A percentile compares a stretch with the other conserved stretches of the same genome.
These are phyloP conservation scores for Wickerhamomyces sydowiorum DNA, from an alignment of 805 yeast genomes.

Conservation along the genomic window DNA sequence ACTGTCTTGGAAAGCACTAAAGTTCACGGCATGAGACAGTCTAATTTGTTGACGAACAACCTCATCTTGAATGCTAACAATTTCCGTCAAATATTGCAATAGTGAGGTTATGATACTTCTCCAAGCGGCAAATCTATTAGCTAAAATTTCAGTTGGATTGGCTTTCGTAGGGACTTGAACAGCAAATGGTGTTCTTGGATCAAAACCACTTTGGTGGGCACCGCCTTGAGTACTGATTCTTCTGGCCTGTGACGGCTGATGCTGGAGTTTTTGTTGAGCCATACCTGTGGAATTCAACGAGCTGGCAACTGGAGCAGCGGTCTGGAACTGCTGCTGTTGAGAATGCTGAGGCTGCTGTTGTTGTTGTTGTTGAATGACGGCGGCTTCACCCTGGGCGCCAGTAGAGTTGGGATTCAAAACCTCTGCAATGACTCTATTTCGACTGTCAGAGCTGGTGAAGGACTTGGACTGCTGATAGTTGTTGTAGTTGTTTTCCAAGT, in stretches of 20 bases:
- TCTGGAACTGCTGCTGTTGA: too few species aligned
- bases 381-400: conserved; percentile 10
- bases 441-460: conserved; percentile 30
- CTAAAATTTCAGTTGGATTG: conserved; percentile 83
- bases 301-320: too few species aligned
- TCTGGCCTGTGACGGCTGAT: conserved; percentile 3
- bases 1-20: conserved; percentile 24
- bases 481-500: conserved; percentile 34
- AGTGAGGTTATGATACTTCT: conserved; percentile 70
- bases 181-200: conserved; percentile 43
- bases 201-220: conserved; percentile 17
- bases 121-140: conserved; percentile 84
- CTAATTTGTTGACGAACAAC: conserved; percentile 77
- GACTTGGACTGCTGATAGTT: conserved; percentile 35
- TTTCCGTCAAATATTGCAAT: conserved; percentile 69
- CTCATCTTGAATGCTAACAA: conserved; percentile 83
- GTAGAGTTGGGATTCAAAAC: conserved; percentile 9
- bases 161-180: conserved; percentile 51
- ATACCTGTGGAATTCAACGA: too few species aligned
- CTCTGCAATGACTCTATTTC: conserved; percentile 10
- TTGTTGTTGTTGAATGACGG: not conserved
- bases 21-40: conserved; percentile 68
- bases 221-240: conserved; percentile 5
- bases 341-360: conserved; percentile 7
- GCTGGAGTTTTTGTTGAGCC: conserved; percentile 5